These are phyloP conservation scores for Balansia obtecta DNA, from an alignment of 2,329 filamentous ascomycete genomes.

Conservation along the genomic window DNA sequence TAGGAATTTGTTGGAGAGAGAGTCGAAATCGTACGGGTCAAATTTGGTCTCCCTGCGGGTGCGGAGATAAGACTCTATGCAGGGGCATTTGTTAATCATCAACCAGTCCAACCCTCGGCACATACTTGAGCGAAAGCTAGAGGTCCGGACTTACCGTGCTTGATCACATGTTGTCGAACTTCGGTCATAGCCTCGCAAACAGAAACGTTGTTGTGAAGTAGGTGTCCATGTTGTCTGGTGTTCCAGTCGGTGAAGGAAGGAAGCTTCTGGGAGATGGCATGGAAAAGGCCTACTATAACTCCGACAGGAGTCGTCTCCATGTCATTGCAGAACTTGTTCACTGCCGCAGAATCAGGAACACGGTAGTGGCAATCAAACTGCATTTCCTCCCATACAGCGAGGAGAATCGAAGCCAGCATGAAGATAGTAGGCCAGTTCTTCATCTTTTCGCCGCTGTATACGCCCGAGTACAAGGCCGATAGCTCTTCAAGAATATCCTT, in stretches of 20 bases:
- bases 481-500: slow-evolving; percentile 94
- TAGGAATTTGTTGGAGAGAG: slow-evolving; percentile 91
- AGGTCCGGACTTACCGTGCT: slow-evolving; percentile 61
- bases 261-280: slow-evolving; percentile 93
- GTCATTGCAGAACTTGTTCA: slow-evolving; percentile 89
- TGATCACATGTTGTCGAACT: slow-evolving; percentile 80
- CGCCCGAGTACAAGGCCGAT: slow-evolving; percentile 85
- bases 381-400: slow-evolving; percentile 97
- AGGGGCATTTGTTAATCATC: slow-evolving; percentile 11
- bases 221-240: slow-evolving; percentile 76
- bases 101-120: too few relatives aligned
- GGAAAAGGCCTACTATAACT: slow-evolving; percentile 92
- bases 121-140: too few relatives aligned
- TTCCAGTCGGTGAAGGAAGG: slow-evolving; percentile 92
- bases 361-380: slow-evolving; percentile 98
- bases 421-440: slow-evolving; percentile 99
- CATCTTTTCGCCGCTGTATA: slow-evolving; percentile 92
- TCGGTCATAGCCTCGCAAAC: slow-evolving; percentile 96
- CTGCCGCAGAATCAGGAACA: slow-evolving; percentile 68
- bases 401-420: slow-evolving; percentile 84
- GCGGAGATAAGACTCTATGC: slow-evolving; percentile 71
- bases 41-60: slow-evolving; percentile 71
- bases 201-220: slow-evolving; percentile 80
- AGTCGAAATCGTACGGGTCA: slow-evolving; percentile 87
- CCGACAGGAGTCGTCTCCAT: slow-evolving; percentile 96